Conservation (phyloP, 108 stramenopile species). For the Parmales sp. region DNA sequence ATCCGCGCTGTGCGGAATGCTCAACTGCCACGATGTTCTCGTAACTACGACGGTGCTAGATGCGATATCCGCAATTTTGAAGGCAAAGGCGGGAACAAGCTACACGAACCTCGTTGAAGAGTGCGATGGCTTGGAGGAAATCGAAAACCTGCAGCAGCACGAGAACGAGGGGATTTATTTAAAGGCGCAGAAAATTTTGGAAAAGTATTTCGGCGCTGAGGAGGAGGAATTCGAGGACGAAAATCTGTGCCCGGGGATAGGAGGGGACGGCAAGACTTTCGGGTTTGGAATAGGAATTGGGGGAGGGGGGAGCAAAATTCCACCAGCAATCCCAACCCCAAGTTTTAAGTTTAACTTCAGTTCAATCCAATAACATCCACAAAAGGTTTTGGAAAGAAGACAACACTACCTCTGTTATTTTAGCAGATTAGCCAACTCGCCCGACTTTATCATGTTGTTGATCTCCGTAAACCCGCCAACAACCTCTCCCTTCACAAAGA, state of each 20-base stretch:
- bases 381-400: too few species aligned
- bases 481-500: too few species aligned
- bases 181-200: conserved; percentile 60
- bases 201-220: conserved; percentile 59
- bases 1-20: conserved; percentile 49
- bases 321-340: too few species aligned
- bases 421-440: too few species aligned
- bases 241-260: conserved; percentile 60
- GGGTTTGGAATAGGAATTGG: too few species aligned
- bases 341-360: too few species aligned
- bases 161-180: conserved; percentile 59
- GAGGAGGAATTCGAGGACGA: conserved; percentile 55
- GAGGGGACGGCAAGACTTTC: too few species aligned
- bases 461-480: too few species aligned
- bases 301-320: too few species aligned
- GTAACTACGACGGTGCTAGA: conserved; percentile 55
- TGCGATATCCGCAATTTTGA: conserved; percentile 58
- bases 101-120: conserved; percentile 48
- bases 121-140: conserved; percentile 54
- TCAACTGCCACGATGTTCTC: conserved; percentile 43
- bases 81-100: conserved; percentile 24
- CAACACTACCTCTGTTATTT: too few species aligned
- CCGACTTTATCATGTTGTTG: too few species aligned
- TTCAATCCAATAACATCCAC: too few species aligned
- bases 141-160: conserved; percentile 76